Percentiles rank a stretch among this genome's conserved stretches.
Conservation (phyloP, 257 asterid genomes). For the Przewalskia tangutica region DNA sequence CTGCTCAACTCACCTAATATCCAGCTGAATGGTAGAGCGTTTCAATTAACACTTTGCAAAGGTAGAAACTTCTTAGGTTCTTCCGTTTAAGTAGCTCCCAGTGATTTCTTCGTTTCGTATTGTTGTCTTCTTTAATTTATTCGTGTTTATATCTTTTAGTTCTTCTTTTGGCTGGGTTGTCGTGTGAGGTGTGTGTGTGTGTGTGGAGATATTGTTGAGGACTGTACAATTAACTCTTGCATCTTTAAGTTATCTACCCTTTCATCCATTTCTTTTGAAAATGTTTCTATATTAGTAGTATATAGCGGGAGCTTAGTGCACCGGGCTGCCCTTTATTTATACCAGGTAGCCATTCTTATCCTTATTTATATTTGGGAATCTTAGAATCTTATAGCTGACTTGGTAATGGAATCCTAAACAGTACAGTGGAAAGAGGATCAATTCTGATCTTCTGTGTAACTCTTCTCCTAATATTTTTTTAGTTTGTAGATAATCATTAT, state of each 20-base stretch:
- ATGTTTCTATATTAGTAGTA: not conserved
- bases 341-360: not conserved
- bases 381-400: not conserved
- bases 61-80: not conserved
- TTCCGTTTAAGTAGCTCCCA: not conserved
- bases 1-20: not conserved
- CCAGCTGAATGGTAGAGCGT: not conserved
- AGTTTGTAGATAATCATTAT: not conserved
- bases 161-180: too few relatives aligned
- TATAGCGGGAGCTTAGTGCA: not conserved
- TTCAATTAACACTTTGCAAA: not conserved
- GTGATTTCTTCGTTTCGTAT: not conserved
- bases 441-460: not conserved
- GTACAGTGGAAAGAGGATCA: not conserved
- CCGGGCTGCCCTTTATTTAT: too few relatives aligned
- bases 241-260: not conserved
- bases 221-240: not conserved
- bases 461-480: not conserved
- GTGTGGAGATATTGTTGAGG: not conserved
- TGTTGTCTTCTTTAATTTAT: not conserved
- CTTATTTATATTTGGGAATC: not conserved
- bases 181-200: too few relatives aligned
- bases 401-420: not conserved
- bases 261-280: not conserved
- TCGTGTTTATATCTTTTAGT: not conserved